Conservation (phyloP, 2,329 filamentous ascomycete species). For the Epichloe gansuensis region DNA sequence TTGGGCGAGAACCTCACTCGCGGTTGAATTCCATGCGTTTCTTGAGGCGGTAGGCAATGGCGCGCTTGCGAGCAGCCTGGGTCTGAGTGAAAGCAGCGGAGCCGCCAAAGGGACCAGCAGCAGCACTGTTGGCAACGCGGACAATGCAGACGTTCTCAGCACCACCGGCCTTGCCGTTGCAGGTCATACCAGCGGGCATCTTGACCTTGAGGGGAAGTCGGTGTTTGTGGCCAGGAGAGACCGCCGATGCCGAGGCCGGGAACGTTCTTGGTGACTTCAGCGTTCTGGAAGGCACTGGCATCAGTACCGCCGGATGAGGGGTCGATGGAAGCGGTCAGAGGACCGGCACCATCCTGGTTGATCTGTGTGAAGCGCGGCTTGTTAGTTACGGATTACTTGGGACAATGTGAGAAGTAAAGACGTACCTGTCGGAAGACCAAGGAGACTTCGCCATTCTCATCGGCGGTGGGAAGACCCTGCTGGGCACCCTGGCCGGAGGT, state of each 20-base stretch:
- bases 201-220: constrained; percentile 54
- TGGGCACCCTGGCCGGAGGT: constrained; percentile 41
- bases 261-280: constrained; percentile 47
- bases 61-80: constrained; percentile 45
- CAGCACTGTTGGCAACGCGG: constrained; percentile 48
- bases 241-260: constrained; percentile 44
- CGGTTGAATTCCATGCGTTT: constrained; percentile 24
- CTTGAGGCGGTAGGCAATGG: constrained; percentile 39
- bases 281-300: constrained; percentile 44
- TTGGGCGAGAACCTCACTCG: background rate
- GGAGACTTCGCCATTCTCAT: constrained; percentile 46
- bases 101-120: constrained; percentile 55
- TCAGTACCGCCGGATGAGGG: constrained; percentile 51
- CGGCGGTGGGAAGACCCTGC: constrained; percentile 45
- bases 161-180: constrained; percentile 44
- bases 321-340: constrained; percentile 48
- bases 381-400: background rate
- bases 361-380: constrained; percentile 32
- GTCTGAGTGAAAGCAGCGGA: constrained; percentile 54
- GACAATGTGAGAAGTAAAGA: constrained; percentile 4
- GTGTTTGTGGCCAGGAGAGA: constrained; percentile 45
- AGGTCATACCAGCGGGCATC: constrained; percentile 57
- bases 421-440: constrained; percentile 46
- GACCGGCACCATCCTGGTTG: constrained; percentile 59
- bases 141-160: constrained; percentile 54